Evolutionary conservation across 129 eudicot genomes (phyloP), one percentile per base, ranked within the genome.

Genomic region (Oenanthe sinensis): DNA sequence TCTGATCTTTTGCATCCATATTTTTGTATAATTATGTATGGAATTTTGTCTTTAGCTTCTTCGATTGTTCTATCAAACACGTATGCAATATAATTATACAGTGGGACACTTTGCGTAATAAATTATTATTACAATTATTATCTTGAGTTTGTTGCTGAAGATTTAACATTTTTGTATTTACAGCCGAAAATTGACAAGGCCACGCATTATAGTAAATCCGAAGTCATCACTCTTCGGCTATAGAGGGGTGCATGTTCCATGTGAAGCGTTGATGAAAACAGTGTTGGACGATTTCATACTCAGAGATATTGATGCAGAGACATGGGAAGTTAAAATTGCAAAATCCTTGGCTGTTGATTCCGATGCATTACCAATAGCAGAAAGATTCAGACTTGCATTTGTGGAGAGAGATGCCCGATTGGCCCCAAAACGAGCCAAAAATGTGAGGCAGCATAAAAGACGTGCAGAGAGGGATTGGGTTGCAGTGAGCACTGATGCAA

Each of bases 351-450:
- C 90, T 11, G 78, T 82, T 65, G 69, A 71, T 79, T 62, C 90
- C 19, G 58, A 49, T 33, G 98, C 90, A 49, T 80, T 95, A 75
- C 88, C 98, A 24, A 82, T 91, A 30, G 98, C 98, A 17, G 98
- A 91, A 76, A 88, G 88, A 81, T 95, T 95, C 80, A 86, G 97
- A 83, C 93, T 91, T 81, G 98, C 98, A 22, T 95, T 91, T 87
- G 78, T 84, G 24, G 98, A 91, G 84, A 90, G 98, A 87, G 98
- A 95, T 84, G 90, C 90, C 9, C 82, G 96, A 77, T 75, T 91
- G 75, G 98, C 98, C 0, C 97, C 98, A 42, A 95, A 95, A 83
- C 92, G 98, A 16, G 98, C 98, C 22, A 95, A 95, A 79, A 95
- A 95, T 68, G 96, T 91, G 73, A 90, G 98, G 77, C 97, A 95